Conservation (phyloP, 768 basidiomycete species). For the Amanita exitialis region DNA sequence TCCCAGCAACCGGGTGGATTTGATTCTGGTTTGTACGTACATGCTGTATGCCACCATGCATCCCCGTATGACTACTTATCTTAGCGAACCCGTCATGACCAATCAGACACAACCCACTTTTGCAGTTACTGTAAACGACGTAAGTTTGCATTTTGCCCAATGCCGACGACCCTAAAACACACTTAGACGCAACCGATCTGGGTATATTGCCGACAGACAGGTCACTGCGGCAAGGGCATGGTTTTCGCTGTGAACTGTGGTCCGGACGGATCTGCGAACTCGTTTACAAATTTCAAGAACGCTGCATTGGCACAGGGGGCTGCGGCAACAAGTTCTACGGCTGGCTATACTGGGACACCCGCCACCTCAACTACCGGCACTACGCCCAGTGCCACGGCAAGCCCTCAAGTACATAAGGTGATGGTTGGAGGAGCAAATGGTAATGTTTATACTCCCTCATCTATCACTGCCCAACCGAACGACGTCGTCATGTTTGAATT, state of each 20-base stretch:
- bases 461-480: conserved; percentile 37
- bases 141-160: conserved; percentile 12
- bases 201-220: conserved; percentile 48
- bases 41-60: conserved; percentile 2
- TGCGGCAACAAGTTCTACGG: conserved; percentile 32
- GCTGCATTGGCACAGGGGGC: conserved; percentile 46
- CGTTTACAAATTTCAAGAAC: conserved; percentile 51
- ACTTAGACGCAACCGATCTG: conserved; percentile 43
- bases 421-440: conserved; percentile 40
- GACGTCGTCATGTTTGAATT: conserved; percentile 55
- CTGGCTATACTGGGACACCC: conserved; percentile 12
- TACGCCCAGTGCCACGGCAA: conserved; percentile 34
- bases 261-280: conserved; percentile 41
- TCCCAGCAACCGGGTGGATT: conserved; percentile 39
- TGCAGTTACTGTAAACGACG: conserved; percentile 40
- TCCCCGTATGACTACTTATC: conserved; percentile 1
- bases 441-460: conserved; percentile 41
- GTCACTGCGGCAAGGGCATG: conserved; percentile 58
- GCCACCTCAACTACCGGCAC: conserved; percentile 8
- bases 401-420: conserved; percentile 41
- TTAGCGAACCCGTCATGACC: conserved; percentile 41
- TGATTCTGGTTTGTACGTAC: conserved; percentile 46
- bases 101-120: conserved; percentile 42
- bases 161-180: neutral
- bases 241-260: conserved; percentile 61